Evolutionary conservation across 116 monocot genomes (phyloP).

Genomic region (Zostera marina): DNA sequence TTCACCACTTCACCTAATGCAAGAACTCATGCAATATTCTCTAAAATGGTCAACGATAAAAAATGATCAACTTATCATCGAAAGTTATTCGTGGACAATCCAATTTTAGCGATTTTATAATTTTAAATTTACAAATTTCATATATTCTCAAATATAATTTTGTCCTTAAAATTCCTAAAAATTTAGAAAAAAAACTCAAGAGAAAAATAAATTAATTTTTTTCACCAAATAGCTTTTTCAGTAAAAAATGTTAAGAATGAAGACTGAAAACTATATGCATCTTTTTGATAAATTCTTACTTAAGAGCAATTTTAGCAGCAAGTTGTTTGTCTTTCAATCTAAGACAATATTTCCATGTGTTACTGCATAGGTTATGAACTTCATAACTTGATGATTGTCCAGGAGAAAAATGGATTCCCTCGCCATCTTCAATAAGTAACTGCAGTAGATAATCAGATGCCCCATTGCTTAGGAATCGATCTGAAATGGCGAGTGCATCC

Average conservation of each 20-base stretch:
- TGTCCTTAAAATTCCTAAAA: no score
- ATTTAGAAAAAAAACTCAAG: no score
- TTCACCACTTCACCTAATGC: no score
- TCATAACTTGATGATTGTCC: constrained; percentile 30
- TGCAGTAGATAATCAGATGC: constrained; percentile 86
- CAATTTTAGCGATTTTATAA: no score
- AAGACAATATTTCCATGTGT: constrained; percentile 80
- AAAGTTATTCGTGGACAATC: no score
- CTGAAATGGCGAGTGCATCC: constrained; percentile 94
- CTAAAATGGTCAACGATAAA: no score
- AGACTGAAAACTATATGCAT: background rate
- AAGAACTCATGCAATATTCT: no score
- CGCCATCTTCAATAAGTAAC: constrained; percentile 64
- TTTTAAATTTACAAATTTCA: no score
- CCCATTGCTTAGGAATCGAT: constrained; percentile 73
- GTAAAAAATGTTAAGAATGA: background rate
- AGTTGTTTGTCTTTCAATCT: constrained; percentile 80
- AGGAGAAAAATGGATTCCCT: constrained; percentile 23
- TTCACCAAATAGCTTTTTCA: no score
- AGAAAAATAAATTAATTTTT: no score
- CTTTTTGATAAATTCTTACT: constrained; percentile 31
- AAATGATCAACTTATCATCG: no score
- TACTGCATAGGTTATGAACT: constrained; percentile 24
- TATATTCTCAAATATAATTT: no score
- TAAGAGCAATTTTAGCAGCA: constrained; percentile 79